Evolutionary conservation across 2,329 filamentous ascomycete species (phyloP).

Genomic region (Cytospora mali): DNA sequence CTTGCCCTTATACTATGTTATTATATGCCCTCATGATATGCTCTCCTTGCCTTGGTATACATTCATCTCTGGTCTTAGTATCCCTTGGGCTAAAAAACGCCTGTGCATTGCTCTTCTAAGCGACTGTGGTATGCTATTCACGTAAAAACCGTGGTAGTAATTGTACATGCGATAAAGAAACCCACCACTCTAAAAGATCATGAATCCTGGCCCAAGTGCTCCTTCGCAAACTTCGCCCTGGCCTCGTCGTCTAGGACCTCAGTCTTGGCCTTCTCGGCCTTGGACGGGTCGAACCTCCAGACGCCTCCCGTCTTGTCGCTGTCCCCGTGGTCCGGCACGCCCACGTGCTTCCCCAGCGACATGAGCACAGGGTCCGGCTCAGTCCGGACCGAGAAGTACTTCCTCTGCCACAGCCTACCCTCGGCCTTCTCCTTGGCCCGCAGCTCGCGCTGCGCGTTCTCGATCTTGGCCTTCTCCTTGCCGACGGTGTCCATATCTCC

Average conservation of each 20-base stretch:
- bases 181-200: not conserved
- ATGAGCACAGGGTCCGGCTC: slow-evolving; percentile 49
- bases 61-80: not conserved
- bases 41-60: not conserved
- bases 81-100: not conserved
- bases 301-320: slow-evolving; percentile 63
- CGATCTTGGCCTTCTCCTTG: slow-evolving; percentile 83
- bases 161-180: not conserved
- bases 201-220: slow-evolving; percentile 39
- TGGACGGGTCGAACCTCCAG: slow-evolving; percentile 57
- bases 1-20: too few relatives aligned
- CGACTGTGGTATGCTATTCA: not conserved
- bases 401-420: slow-evolving; percentile 75
- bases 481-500: slow-evolving; percentile 84
- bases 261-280: slow-evolving; percentile 46
- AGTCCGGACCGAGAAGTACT: slow-evolving; percentile 71
- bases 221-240: slow-evolving; percentile 36
- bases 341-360: slow-evolving; percentile 48
- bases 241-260: slow-evolving; percentile 41
- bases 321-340: slow-evolving; percentile 55
- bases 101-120: not conserved
- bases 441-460: slow-evolving; percentile 64
- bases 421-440: slow-evolving; percentile 76
- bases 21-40: not conserved
- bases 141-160: not conserved